Percentiles rank a stretch among this genome's conserved stretches.
Conservation (phyloP, 2,329 filamentous ascomycete species). For the Trichoderma sp. region DNA sequence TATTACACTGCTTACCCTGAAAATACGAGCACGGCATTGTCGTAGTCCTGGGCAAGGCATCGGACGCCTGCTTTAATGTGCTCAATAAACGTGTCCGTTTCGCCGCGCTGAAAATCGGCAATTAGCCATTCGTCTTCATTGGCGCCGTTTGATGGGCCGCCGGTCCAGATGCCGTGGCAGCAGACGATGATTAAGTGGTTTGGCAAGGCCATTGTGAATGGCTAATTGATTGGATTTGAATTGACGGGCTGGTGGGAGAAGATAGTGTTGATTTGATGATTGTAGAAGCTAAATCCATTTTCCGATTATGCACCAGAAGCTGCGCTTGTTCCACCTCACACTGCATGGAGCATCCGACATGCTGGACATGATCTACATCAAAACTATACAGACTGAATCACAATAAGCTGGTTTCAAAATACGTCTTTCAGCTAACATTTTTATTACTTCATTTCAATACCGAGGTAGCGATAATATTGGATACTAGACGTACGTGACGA, state of each 20-base stretch:
- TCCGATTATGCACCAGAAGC: neutral
- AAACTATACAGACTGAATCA: neutral
- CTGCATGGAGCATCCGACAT: neutral
- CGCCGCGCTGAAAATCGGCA: constrained; percentile 72
- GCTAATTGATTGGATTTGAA: neutral
- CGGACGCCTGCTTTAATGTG: constrained; percentile 68
- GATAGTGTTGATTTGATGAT: neutral
- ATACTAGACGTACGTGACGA: neutral
- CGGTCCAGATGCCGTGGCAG: constrained; percentile 77
- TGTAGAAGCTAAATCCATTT: neutral
- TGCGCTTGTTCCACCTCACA: neutral
- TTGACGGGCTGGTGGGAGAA: neutral
- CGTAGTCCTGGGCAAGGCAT: constrained; percentile 45
- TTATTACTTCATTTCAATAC: neutral
- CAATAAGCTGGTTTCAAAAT: neutral
- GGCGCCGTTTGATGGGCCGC: constrained; percentile 51
- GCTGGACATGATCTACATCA: neutral
- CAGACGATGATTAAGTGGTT: constrained; percentile 73
- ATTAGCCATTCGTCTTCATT: constrained; percentile 69
- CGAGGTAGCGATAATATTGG: neutral
- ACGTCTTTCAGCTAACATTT: neutral
- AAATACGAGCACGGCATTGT: constrained; percentile 59
- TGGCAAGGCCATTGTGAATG: constrained; percentile 24
- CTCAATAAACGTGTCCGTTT: constrained; percentile 74
- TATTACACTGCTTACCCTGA: constrained; percentile 58